A percentile compares a stretch with the other conserved stretches of the same genome.
Conservation (phyloP, 371 early-diverging fungal genomes). For the Rhizomucor miehei region DNA sequence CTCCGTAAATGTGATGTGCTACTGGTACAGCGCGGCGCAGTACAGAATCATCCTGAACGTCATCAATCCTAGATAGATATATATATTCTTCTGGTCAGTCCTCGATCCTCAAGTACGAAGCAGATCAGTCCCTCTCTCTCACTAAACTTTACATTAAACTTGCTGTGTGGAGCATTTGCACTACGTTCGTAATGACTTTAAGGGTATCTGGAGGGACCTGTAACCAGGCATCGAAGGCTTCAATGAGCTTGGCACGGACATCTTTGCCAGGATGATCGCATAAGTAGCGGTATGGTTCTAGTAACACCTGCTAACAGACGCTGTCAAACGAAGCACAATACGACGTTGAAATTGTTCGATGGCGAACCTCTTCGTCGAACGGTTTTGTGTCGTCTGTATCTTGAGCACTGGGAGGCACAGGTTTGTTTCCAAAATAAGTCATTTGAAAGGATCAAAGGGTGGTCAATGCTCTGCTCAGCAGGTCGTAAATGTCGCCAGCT, state of each 20-base stretch:
- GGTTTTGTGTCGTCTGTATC: too few species aligned
- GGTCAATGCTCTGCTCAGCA: too few species aligned
- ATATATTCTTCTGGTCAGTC: too few species aligned
- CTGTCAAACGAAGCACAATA: too few species aligned
- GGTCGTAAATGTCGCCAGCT: too few species aligned
- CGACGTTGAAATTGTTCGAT: too few species aligned
- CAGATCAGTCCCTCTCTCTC: too few species aligned
- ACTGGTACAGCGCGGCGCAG: constrained; percentile 91
- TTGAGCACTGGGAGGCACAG: too few species aligned
- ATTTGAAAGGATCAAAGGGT: too few species aligned
- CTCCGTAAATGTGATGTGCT: constrained; percentile 94
- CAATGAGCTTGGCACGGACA: constrained; percentile 84
- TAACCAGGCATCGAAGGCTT: constrained; percentile 90
- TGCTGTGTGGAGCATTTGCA: constrained; percentile 94
- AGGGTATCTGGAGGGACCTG: constrained; percentile 71
- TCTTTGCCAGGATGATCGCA: constrained; percentile 86
- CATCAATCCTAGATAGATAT: constrained; percentile 73
- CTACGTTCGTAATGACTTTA: constrained; percentile 72
- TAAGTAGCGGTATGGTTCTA: constrained; percentile 88
- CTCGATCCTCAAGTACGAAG: not conserved
- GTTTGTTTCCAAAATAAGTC: too few species aligned
- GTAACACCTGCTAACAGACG: constrained; percentile 48
- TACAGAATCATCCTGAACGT: constrained; percentile 92
- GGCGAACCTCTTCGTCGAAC: too few species aligned
- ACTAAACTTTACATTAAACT: constrained; percentile 73